Conservation (phyloP, 1,284 basidiomycete genomes). For the Neolentinus lepideus region DNA sequence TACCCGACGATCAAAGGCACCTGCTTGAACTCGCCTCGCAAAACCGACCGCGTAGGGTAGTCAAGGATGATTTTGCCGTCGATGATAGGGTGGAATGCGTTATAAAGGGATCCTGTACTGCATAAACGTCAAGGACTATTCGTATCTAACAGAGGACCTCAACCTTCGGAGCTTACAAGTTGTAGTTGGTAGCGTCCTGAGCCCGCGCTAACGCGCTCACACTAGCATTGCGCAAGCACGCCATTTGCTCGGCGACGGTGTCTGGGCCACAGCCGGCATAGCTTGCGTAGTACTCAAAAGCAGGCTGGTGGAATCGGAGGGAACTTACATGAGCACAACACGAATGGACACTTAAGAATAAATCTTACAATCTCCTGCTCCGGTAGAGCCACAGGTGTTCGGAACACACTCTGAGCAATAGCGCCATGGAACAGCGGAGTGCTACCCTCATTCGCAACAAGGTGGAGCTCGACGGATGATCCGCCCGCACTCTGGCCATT, state of each 20-base stretch:
- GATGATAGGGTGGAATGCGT: slow-evolving; percentile 31
- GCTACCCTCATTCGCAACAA: slow-evolving; percentile 33
- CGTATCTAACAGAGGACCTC: slow-evolving; percentile 2
- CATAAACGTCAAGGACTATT: neutral
- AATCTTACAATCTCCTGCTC: slow-evolving; percentile 38
- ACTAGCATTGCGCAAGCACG: slow-evolving; percentile 5
- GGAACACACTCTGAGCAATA: slow-evolving; percentile 54
- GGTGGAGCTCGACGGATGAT: slow-evolving; percentile 45
- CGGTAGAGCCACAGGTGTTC: slow-evolving; percentile 38
- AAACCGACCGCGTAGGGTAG: slow-evolving; percentile 38
- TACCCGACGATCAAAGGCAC: slow-evolving; percentile 55
- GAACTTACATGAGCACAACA: neutral
- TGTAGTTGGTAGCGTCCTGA: slow-evolving; percentile 25
- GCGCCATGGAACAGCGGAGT: slow-evolving; percentile 39
- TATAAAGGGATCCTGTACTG: slow-evolving; percentile 30
- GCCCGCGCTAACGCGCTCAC: neutral
- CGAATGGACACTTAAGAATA: neutral
- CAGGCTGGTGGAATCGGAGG: slow-evolving; percentile 27
- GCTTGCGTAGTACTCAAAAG: slow-evolving; percentile 42
- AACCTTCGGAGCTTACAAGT: slow-evolving; percentile 16
- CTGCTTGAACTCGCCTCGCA: slow-evolving; percentile 33
- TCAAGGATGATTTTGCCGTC: slow-evolving; percentile 42
- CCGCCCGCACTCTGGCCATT: slow-evolving; percentile 60
- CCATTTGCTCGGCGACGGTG: slow-evolving; percentile 26
- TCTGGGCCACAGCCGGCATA: slow-evolving; percentile 39